Evolutionary conservation across 345 rosid genomes (phyloP).

Genomic region (Eucalyptus melliodora): DNA sequence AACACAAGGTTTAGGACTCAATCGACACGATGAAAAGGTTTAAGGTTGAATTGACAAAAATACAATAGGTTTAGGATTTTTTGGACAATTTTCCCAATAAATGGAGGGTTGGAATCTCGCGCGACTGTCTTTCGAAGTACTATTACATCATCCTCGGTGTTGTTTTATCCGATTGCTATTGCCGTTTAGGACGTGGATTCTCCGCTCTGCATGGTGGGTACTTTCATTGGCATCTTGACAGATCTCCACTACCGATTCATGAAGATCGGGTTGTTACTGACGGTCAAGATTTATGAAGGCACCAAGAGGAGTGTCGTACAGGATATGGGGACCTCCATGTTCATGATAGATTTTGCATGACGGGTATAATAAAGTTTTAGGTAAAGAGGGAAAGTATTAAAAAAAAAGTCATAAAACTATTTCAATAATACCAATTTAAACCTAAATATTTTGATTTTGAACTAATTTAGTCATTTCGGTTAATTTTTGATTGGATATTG

Average conservation of each 20-base stretch:
- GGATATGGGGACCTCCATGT: not conserved
- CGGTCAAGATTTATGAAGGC: not conserved
- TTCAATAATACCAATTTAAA: too few species aligned
- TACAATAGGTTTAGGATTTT: too few species aligned
- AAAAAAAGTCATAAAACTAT: not conserved
- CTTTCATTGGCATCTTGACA: not conserved
- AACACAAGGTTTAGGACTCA: fast-evolving
- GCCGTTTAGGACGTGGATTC: not conserved
- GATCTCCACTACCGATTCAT: not conserved
- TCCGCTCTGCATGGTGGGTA: not conserved
- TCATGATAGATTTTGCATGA: not conserved
- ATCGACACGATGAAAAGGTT: fast-evolving
- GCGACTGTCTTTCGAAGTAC: not conserved
- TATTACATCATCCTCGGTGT: not conserved
- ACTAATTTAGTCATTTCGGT: fast-evolving
- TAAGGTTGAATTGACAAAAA: fast-evolving
- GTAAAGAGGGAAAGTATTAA: not conserved
- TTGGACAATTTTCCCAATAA: not conserved
- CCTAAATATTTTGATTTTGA: too few species aligned
- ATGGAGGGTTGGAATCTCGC: not conserved
- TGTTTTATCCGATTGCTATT: not conserved
- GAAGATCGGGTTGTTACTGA: not conserved
- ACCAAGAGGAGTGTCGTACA: not conserved
- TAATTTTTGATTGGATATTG: too few species aligned
- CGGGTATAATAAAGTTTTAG: not conserved